Base-by-base conservation (phyloP, 805 yeast genomes). In the Saturnispora mendoncae region DNA sequence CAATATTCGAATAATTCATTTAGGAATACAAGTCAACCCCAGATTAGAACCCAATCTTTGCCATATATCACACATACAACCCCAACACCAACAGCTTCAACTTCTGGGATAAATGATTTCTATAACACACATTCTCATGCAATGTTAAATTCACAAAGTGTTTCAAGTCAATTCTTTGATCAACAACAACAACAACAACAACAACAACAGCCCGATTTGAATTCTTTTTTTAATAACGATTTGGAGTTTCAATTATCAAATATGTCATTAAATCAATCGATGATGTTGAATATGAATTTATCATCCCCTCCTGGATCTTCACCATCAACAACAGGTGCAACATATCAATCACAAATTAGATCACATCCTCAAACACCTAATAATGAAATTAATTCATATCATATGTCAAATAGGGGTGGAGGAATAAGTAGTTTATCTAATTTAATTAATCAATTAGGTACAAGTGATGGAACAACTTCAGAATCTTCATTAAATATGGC, bases 181-280 rank as follows among this genome's bases (percentile, higher is more conserved):
- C 25, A 33, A n/a, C 29, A 8, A 8, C 33, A 30, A 14, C 33
- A 30, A 15, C 19, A 15, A 5, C 19, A 14, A 6, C 31, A 28
- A 36, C 38, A 15, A 17, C 37, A 14, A 6, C 46, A 20, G 19
- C 37, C 38, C 27, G 49, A 46, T 41, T 35, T 45, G 18, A 32
- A 34, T 19, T 39, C 36, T 34, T 50, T 46, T 21, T 37, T 51
- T 12, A 48, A 51, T 33, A 50, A 49, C 18, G 53, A 51, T 33
- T 42, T 51, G 15, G 55, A 50, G 29, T 41, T 43, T 24, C 52
- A 49, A 27, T 29, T 51, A 27, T 40, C 44, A 25, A 42, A 42
- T 28, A 42, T 51, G 35, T 43, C 54, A 7, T 42, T 51, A 17
- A 47, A 38, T 21, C 45, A 38, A 35, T 38, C 48, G 23, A 33